Evolutionary conservation across 2,329 filamentous ascomycete genomes (phyloP), one percentile per base, ranked within the genome.

Genomic region (Zopfia rhizophila): DNA sequence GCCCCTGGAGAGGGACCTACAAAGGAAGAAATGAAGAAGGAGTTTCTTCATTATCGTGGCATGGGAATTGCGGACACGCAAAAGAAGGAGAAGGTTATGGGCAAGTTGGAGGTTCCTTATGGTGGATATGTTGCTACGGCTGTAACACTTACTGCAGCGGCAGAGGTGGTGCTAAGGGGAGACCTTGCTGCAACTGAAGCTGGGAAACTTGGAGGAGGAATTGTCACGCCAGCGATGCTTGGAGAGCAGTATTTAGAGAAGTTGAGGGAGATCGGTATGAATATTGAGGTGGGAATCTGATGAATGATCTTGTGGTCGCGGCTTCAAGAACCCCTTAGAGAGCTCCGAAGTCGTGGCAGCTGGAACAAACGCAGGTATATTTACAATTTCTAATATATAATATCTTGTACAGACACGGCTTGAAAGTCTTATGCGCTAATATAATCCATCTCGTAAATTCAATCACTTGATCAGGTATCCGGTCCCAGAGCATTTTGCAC

Each of bases 211-310:
- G 77, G 77, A 1, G 88, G 88, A 13, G 89, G 88, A 3, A 74
- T 90, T 17, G 82, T 89, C 51, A 92, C 89, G 1, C 85, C 89
- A 1, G 86, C 88, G 0, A 88, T 82, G 41, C 73, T 92, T 2
- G 89, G 89, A 1, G 83, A 87, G 56, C 73, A 78, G 7, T 88
- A 83, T 61, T 75, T 91, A 48, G 82, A 90, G 60, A 78, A 86
- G 11, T 60, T 90, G 28, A 74, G 81, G 24, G 75, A 78, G 23
- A 79, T 75, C 27, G 88, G 87, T 2, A 81, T 91, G 61, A 82
- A 82, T 63, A 77, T 88, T 31, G 82, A 88, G 59, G 55, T 68
- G 5, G 24, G n/a, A 27, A 27, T n/a, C n/a, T n/a, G n/a, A n/a
- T n/a, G n/a, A n/a, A n/a, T n/a, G n/a, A n/a, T n/a, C n/a, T n/a